Evolutionary conservation across 129 eudicot species (phyloP).

Genomic region (Arctium lappa): DNA sequence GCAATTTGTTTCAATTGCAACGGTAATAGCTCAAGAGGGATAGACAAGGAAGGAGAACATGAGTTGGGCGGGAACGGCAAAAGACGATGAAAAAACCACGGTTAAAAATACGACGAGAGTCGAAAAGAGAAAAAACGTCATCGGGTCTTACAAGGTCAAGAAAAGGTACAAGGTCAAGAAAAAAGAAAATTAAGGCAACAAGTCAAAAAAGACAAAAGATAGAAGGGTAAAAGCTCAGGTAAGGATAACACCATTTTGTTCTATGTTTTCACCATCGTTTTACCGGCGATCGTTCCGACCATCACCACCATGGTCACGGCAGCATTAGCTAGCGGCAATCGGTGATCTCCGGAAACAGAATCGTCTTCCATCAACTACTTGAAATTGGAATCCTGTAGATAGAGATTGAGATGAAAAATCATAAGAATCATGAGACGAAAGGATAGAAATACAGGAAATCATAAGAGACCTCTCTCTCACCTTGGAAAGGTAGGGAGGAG

Average conservation of each 20-base stretch:
- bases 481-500: not conserved
- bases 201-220: not conserved
- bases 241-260: slow-evolving; percentile 65
- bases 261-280: not conserved
- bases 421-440: not conserved
- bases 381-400: not conserved
- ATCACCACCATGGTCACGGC: not conserved
- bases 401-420: not conserved
- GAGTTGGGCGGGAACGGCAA: slow-evolving; percentile 40
- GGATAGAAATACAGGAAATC: not conserved
- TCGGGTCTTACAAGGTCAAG: slow-evolving; percentile 91
- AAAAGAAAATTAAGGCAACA: slow-evolving; percentile 14
- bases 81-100: not conserved
- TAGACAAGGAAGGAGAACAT: slow-evolving; percentile 66
- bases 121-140: not conserved
- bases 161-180: slow-evolving; percentile 40
- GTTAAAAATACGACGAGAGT: slow-evolving; percentile 2
- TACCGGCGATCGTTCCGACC: not conserved
- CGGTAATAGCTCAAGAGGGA: slow-evolving; percentile 78
- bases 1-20: not conserved
- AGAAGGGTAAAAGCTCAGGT: slow-evolving; percentile 55
- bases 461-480: not conserved
- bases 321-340: not conserved
- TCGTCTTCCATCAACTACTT: not conserved
- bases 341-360: not conserved